A percentile compares a stretch with the other conserved stretches of the same genome.
These are phyloP conservation scores for Fusarium illudens DNA, from an alignment of 2,329 filamentous ascomycete species.

Conservation along the genomic window DNA sequence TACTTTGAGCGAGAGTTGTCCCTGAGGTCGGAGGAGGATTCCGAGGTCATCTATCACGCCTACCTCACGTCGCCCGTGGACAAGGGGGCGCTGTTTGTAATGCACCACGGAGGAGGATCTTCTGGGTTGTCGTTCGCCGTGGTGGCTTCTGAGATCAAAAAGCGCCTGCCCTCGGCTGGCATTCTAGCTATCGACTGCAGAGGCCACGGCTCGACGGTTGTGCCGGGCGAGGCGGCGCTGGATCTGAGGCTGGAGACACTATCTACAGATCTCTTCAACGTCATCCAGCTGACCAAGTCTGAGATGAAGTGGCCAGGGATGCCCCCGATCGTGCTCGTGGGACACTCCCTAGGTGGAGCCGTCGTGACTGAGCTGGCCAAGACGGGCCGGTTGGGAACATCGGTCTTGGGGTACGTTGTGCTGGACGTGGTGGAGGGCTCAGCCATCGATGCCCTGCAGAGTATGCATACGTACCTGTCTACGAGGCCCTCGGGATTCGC, in stretches of 20 bases:
- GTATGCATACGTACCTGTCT: constrained; percentile 91
- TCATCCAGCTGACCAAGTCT: constrained; percentile 71
- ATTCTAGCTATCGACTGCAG: constrained; percentile 87
- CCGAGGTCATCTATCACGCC: constrained; percentile 75
- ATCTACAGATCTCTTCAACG: constrained; percentile 73
- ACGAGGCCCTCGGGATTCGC: constrained; percentile 81
- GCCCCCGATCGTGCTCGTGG: constrained; percentile 82
- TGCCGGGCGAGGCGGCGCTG: constrained; percentile 50
- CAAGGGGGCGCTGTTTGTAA: constrained; percentile 84
- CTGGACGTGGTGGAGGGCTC: constrained; percentile 96
- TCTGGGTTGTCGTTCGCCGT: constrained; percentile 92
- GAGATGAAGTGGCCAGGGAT: constrained; percentile 77
- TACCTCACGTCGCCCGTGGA: constrained; percentile 85
- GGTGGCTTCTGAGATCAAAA: constrained; percentile 79
- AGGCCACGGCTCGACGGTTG: constrained; percentile 80
- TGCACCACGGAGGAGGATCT: constrained; percentile 94
- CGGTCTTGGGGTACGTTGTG: constrained; percentile 85
- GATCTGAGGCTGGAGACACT: constrained; percentile 80
- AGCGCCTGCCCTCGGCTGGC: constrained; percentile 79
- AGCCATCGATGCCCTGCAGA: constrained; percentile 91
- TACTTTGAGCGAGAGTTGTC: constrained; percentile 92
- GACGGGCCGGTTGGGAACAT: constrained; percentile 68
- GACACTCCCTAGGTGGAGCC: constrained; percentile 92
- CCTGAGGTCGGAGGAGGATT: constrained; percentile 60
- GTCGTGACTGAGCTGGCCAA: constrained; percentile 86